Base-by-base conservation (phyloP, 345 rosid species). In the Rhizophora mangle region DNA sequence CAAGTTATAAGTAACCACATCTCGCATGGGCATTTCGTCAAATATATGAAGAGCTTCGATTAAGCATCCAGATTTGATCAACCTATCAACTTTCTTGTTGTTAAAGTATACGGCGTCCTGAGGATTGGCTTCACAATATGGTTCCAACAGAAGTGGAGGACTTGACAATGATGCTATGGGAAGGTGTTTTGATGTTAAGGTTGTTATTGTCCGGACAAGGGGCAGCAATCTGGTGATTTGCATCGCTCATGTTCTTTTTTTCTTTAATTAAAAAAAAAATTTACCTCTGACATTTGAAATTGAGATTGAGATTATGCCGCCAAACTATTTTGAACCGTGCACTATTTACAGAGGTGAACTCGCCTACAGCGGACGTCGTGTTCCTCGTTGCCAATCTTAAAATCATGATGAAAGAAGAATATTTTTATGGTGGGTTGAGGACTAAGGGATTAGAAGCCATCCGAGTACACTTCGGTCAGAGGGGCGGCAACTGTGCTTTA, bases 1-100 rank as follows among this genome's bases (percentile, higher is more conserved):
- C 74, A 88, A 71, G 74, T 90, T 90, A 69, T 84, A 92, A 15
- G 96, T 70, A 19, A 88, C 89, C 43, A 78, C 87, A 68, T 90
- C 90, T 18, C 91, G 73, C 6, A 49, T 36, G 0, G 84, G 71
- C 92, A 84, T 88, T 83, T 72, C 82, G 36, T 85, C 84, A 77
- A 92, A 92, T 79, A 85, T 20, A 6, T 68, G 37, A 30, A 74
- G 80, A 29, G 94, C 94, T 77, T 74, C 71, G 16, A 54, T n/a
- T 47, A 88, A 27, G 34, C 64, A 47, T 37, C 89, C 85, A 5
- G 81, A 70, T 78, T 83, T 85, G 5, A 87, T 32, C 13, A 80
- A 71, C 11, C 16, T 62, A 55, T 83, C 84, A n/a, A 88, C 71
- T 46, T 63, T 55, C 18, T 78, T 78, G 79, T 88, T 92, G 24